Evolutionary conservation across 768 basidiomycete genomes (phyloP).

Genomic region (Rhizopogon vesiculosus): DNA sequence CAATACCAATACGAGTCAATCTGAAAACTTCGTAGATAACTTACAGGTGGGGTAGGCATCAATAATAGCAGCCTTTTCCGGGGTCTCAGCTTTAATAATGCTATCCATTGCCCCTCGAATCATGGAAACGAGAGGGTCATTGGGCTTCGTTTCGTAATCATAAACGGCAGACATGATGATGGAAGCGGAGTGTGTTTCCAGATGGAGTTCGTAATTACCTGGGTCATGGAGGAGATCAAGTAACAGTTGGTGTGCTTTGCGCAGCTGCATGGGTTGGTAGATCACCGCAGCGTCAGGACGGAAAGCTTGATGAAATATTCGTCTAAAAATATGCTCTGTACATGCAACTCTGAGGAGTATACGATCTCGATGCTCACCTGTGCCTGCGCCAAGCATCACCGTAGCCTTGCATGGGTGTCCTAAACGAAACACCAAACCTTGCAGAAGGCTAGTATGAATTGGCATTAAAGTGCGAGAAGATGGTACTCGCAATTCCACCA

Average conservation of each 20-base stretch:
- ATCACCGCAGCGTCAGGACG: constrained; percentile 5
- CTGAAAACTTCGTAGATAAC: constrained; percentile 21
- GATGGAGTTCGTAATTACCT: constrained; percentile 16
- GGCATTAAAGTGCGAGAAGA: neutral
- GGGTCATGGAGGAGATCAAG: constrained; percentile 28
- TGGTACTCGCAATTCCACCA: constrained; percentile 31
- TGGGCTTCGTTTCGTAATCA: constrained; percentile 28
- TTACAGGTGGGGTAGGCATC: constrained; percentile 6
- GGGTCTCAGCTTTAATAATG: constrained; percentile 1
- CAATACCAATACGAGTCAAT: neutral
- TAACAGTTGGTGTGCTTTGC: constrained; percentile 29
- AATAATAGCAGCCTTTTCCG: constrained; percentile 4
- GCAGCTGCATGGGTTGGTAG: constrained; percentile 15
- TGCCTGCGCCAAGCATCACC: constrained; percentile 26
- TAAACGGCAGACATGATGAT: constrained; percentile 34
- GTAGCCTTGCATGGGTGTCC: constrained; percentile 32
- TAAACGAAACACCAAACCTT: constrained; percentile 36
- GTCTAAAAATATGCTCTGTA: constrained; percentile 21
- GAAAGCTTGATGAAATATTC: constrained; percentile 23
- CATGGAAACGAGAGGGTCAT: constrained; percentile 31
- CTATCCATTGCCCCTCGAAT: constrained; percentile 26
- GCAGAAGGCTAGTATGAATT: constrained; percentile 9
- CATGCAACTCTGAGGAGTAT: constrained; percentile 32
- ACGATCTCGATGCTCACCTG: constrained; percentile 16
- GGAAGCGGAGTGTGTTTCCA: constrained; percentile 28